Evolutionary conservation across 2,329 filamentous ascomycete species (phyloP).

Genomic region (Scedosporium aurantiacum): DNA sequence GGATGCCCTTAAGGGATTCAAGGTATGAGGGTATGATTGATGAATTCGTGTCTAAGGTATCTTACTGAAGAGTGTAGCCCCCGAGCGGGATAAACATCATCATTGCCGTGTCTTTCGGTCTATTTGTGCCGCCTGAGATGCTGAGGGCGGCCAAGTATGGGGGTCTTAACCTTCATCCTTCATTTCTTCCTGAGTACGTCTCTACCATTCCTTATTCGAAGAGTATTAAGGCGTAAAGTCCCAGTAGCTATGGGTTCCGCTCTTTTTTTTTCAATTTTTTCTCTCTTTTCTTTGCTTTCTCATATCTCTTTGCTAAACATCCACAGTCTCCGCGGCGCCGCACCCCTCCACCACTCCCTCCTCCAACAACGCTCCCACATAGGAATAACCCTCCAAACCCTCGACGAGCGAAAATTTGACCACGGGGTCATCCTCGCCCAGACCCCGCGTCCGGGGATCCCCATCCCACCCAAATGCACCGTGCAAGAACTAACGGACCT

Average conservation of each 20-base stretch:
- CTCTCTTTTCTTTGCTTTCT: neutral
- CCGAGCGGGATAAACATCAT: slow-evolving; percentile 61
- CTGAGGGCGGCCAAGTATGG: slow-evolving; percentile 63
- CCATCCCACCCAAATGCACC: slow-evolving; percentile 32
- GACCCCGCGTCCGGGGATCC: slow-evolving; percentile 47
- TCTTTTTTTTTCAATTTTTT: too few relatives aligned
- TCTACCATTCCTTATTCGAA: neutral
- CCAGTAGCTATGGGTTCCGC: too few relatives aligned
- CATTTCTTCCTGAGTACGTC: slow-evolving; percentile 68
- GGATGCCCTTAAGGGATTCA: slow-evolving; percentile 76
- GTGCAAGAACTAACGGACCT: slow-evolving; percentile 28
- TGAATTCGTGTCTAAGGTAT: slow-evolving; percentile 1
- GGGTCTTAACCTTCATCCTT: slow-evolving; percentile 89
- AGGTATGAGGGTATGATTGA: slow-evolving; percentile 33
- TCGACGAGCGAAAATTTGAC: slow-evolving; percentile 69
- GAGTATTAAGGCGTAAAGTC: neutral
- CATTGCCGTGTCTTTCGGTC: slow-evolving; percentile 86
- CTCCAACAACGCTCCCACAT: slow-evolving; percentile 49
- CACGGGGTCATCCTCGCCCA: slow-evolving; percentile 66
- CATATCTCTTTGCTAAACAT: neutral
- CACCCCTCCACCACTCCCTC: slow-evolving; percentile 78
- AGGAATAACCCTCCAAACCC: slow-evolving; percentile 78
- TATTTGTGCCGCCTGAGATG: slow-evolving; percentile 72
- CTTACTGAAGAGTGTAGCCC: slow-evolving; percentile 28
- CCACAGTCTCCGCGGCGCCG: slow-evolving; percentile 66